Evolutionary conservation across 2,329 filamentous ascomycete genomes (phyloP).

Genomic region (Curvularia lunata): DNA sequence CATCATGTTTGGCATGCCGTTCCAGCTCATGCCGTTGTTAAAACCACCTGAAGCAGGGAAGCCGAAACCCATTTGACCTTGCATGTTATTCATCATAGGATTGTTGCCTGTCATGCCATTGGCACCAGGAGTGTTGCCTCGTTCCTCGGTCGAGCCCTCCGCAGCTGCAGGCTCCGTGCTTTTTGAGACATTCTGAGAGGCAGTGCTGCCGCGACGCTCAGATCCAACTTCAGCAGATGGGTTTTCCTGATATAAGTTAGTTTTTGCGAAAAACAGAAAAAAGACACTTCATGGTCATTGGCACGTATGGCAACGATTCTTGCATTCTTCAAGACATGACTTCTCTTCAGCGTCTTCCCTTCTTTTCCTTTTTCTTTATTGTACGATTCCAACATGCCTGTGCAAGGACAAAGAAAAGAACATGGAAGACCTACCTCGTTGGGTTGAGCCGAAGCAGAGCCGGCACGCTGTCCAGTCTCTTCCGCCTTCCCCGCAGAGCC

Average conservation of each 20-base stretch:
- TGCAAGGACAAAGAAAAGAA: constrained; percentile 3
- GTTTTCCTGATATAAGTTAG: constrained; percentile 28
- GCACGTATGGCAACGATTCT: constrained; percentile 30
- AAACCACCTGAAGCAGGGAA: constrained; percentile 57
- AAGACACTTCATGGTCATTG: constrained; percentile 24
- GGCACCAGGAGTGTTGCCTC: constrained; percentile 25
- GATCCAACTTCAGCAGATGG: constrained; percentile 16
- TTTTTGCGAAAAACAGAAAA: constrained; percentile 15
- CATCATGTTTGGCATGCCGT: constrained; percentile 53
- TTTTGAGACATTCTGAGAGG: constrained; percentile 26
- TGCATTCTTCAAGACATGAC: constrained; percentile 24
- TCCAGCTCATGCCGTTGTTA: constrained; percentile 65
- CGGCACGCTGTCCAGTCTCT: constrained; percentile 23
- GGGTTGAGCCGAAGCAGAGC: constrained; percentile 26
- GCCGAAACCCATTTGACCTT: constrained; percentile 49
- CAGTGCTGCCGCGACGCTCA: constrained; percentile 26
- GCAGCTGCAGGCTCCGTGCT: constrained; percentile 26
- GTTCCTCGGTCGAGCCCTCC: constrained; percentile 26
- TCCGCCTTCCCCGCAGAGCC: constrained; percentile 21
- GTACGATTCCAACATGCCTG: constrained; percentile 12
- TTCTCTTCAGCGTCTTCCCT: constrained; percentile 3
- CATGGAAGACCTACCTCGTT: constrained; percentile 35
- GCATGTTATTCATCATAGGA: constrained; percentile 37
- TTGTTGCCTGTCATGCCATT: constrained; percentile 30
- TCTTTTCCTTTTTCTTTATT: constrained; percentile 13